Evolutionary conservation across 805 yeast genomes (phyloP).

Genomic region (Metschnikowia picachoensis): DNA sequence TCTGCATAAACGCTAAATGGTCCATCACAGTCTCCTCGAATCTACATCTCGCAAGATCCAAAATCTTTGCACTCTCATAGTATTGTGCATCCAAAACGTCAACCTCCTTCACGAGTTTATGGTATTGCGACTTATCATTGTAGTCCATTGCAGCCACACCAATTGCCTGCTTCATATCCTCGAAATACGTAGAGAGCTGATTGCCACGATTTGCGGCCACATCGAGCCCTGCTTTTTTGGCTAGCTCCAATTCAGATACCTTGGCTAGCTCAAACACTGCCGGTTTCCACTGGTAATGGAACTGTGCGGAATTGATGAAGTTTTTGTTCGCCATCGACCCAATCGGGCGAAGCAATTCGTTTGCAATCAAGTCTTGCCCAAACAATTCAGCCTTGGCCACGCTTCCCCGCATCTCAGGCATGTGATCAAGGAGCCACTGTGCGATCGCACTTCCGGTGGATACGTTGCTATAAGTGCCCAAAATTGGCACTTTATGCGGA

Average conservation of each 20-base stretch:
- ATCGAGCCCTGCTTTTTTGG: slow-evolving; percentile 11
- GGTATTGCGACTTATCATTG: slow-evolving; percentile 49
- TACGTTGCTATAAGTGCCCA: slow-evolving; percentile 63
- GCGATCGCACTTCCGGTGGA: slow-evolving; percentile 60
- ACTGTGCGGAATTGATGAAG: slow-evolving; percentile 72
- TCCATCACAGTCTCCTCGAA: slow-evolving; percentile 71
- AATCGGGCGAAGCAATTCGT: slow-evolving; percentile 60
- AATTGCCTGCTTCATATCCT: slow-evolving; percentile 43
- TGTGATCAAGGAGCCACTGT: slow-evolving; percentile 51
- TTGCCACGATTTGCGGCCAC: slow-evolving; percentile 14
- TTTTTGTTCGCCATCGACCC: slow-evolving; percentile 53
- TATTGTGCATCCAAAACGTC: slow-evolving; percentile 49
- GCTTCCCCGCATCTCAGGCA: slow-evolving; percentile 40
- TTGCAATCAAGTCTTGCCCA: slow-evolving; percentile 66
- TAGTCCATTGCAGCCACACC: slow-evolving; percentile 41
- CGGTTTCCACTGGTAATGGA: slow-evolving; percentile 78
- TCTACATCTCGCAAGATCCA: slow-evolving; percentile 67
- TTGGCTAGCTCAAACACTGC: slow-evolving; percentile 51
- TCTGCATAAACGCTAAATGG: slow-evolving; percentile 72
- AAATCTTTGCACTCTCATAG: slow-evolving; percentile 47
- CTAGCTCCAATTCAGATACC: slow-evolving; percentile 16
- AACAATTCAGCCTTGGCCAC: slow-evolving; percentile 61
- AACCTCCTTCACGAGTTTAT: slow-evolving; percentile 54
- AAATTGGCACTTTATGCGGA: slow-evolving; percentile 59
- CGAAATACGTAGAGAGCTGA: slow-evolving; percentile 31